Evolutionary conservation across 129 eudicot species (phyloP), one percentile per base, ranked within the genome.

Genomic region (Flaveria robusta): DNA sequence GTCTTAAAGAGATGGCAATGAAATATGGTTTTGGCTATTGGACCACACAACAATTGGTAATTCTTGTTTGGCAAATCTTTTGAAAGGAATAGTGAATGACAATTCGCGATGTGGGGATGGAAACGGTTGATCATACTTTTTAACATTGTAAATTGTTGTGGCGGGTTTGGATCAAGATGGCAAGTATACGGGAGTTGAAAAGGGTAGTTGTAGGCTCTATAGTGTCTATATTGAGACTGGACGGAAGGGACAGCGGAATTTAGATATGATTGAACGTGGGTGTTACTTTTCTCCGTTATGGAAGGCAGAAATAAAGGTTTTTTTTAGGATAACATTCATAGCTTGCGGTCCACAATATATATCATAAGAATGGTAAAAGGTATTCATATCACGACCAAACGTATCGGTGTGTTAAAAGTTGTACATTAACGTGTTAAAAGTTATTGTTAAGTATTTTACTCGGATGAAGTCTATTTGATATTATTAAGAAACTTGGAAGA

Each of bases 51-150:
- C 67, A 24, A 26, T 18, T 13, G 41, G 16, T 15, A 60, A 60
- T 27, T 60, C 67, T 26, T 60, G 67, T 27, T 60, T 27, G 67
- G 67, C 59, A 51, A 51, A 51, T 51, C 59, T 51, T 51, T 51
- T 27, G 37, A 60, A 60, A 60, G 66, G 66, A 60, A 11, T 26
- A 4, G 41, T 60, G 41, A 60, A 60, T 24, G 5, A 2, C 9
- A 14, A 29, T 60, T 27, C 24, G 66, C 18, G n/a, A 29, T 60
- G 41, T 60, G 67, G 41, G 67, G 67, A 26, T 60, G 19, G 67
- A 60, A 60, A 60, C 4, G 67, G 19, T 27, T 12, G 20, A 60
- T 60, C 67, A 60, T 60, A 27, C 67, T 60, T 60, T 54, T 60
- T 60, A 3, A 26, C 19, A 60, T 60, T 26, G 41, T 26, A 60